Evolutionary conservation across 202 grass and related monocot species (phyloP), one percentile per base, ranked within the genome.

Genomic region (Schoenoplectus tabernaemontani): DNA sequence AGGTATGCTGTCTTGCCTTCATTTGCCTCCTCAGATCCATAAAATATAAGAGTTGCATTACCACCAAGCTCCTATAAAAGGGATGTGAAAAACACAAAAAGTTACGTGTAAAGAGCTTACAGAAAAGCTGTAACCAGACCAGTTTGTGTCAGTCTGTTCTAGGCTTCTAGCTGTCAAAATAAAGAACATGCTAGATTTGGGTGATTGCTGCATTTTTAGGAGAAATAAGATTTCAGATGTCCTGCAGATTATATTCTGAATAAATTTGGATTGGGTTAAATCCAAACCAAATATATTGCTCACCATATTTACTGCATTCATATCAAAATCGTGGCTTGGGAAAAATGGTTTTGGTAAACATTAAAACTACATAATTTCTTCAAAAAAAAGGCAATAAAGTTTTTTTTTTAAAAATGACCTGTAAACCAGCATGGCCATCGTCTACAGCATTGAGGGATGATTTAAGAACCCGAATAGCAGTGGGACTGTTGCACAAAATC

Each of bases 1-100:
- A 94, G 82, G 54, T 98, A 98, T 9, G 95, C 91, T 26, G 67
- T 89, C 59, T 92, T 94, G 32, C 89, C 95, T 89, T 98, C 95
- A 78, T 85, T 89, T 64, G 91, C 95, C 87, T 94, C 95, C 26
- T 94, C 86, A 0, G 89, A 89, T 28, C 95, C 91, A 39, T 94
- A 94, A 82, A 98, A 98, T 51, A 98, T 85, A 24, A 98, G 88
- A 9, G 91, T 98, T 30, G 86, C 89, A 59, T 94, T 98, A 3
- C 95, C 95, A 37, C 84, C 95, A 10, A 98, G 74, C 74, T 98
- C 95, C 95, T 98, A 79, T n/a, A 16, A 56, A 8, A 63, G 43
- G 19, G 4, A 20, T 60, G 22, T 44, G 28, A 20, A 28, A 60
- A 37, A n/a, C n/a, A 47, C 5, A 2, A 68, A 48, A 20, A 66